phyloP scores from a whole-genome alignment of 2,329 filamentous ascomycete genomes.

The Neobulgaria alba region DNA sequence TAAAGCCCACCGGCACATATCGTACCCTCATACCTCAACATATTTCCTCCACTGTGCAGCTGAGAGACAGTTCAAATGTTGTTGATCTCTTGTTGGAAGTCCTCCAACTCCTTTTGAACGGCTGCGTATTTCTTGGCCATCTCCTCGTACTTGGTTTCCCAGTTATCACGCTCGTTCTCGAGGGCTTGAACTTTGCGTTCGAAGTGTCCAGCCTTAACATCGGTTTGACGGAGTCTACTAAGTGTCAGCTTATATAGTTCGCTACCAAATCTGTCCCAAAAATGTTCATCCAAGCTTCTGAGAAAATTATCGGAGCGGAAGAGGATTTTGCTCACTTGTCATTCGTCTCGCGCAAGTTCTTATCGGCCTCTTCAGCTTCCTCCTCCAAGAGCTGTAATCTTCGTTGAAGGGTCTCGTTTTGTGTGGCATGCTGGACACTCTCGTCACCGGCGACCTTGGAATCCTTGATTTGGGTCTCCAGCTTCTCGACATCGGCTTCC shows the following conservation, averaged over 20 bases:
- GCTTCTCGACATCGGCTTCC: slow-evolving; percentile 85
- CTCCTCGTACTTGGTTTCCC: slow-evolving; percentile 97
- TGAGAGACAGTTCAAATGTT: slow-evolving; percentile 57
- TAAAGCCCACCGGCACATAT: neutral
- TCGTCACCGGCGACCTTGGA: slow-evolving; percentile 81
- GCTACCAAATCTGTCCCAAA: neutral
- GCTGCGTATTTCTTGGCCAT: slow-evolving; percentile 82
- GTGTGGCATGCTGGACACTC: slow-evolving; percentile 71
- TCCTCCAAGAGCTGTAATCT: slow-evolving; percentile 95
- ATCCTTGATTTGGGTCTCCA: slow-evolving; percentile 75
- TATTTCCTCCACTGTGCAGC: slow-evolving; percentile 1
- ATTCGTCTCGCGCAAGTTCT: slow-evolving; percentile 92
- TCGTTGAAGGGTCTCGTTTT: slow-evolving; percentile 86
- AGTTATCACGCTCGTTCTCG: slow-evolving; percentile 83
- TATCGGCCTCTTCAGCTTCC: slow-evolving; percentile 93
- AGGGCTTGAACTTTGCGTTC: slow-evolving; percentile 98
- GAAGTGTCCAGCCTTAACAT: slow-evolving; percentile 98
- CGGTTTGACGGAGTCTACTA: slow-evolving; percentile 87
- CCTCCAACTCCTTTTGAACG: slow-evolving; percentile 83
- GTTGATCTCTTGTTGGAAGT: slow-evolving; percentile 84
- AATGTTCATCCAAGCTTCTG: neutral
- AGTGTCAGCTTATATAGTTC: slow-evolving; percentile 12
- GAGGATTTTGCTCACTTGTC: slow-evolving; percentile 72
- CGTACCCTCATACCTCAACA: slow-evolving; percentile 5
- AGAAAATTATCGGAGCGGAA: neutral